A percentile compares a stretch with the other conserved stretches of the same genome.
Evolutionary conservation across 495 filamentous ascomycete genomes (phyloP).

Genomic region (Penicillium verhagenii): DNA sequence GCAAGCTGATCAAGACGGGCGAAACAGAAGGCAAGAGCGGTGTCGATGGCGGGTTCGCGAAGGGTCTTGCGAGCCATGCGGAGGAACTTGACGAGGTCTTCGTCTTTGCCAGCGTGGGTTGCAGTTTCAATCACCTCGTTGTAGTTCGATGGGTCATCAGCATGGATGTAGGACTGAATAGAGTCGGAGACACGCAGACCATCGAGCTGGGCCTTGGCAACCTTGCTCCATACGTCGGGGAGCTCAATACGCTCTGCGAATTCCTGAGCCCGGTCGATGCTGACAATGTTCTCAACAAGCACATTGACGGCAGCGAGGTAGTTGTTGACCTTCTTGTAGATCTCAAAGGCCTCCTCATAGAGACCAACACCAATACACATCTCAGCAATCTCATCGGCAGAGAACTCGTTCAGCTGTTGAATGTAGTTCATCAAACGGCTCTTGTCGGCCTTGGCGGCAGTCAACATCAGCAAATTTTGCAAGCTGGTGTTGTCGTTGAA

Average conservation of each 20-base stretch:
- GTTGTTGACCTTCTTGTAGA: conserved; percentile 96
- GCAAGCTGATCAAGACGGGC: conserved; percentile 87
- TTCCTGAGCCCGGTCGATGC: conserved; percentile 95
- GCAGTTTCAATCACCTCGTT: conserved; percentile 94
- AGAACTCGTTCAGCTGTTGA: conserved; percentile 83
- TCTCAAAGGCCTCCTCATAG: conserved; percentile 96
- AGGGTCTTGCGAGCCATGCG: conserved; percentile 96
- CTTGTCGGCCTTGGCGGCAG: conserved; percentile 95
- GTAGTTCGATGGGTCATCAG: conserved; percentile 90
- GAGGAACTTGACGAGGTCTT: conserved; percentile 95
- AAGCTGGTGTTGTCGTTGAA: conserved; percentile 97
- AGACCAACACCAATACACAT: conserved; percentile 94
- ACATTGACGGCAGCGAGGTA: conserved; percentile 85
- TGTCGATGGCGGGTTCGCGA: conserved; percentile 93
- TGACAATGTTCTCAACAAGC: conserved; percentile 94
- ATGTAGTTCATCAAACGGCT: conserved; percentile 96
- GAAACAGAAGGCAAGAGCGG: conserved; percentile 87
- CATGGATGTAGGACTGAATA: conserved; percentile 96
- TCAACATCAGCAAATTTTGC: conserved; percentile 96
- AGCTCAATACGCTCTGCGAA: conserved; percentile 95
- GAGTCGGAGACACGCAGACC: conserved; percentile 90
- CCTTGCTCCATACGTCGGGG: conserved; percentile 98
- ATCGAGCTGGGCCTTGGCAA: conserved; percentile 97
- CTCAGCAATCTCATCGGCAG: conserved; percentile 85
- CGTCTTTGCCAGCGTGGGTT: conserved; percentile 94